A percentile compares a stretch with the other conserved stretches of the same genome.
These are phyloP conservation scores for Verticillium tricorpus DNA, from an alignment of 2,329 filamentous ascomycete genomes.

Conservation along the genomic window DNA sequence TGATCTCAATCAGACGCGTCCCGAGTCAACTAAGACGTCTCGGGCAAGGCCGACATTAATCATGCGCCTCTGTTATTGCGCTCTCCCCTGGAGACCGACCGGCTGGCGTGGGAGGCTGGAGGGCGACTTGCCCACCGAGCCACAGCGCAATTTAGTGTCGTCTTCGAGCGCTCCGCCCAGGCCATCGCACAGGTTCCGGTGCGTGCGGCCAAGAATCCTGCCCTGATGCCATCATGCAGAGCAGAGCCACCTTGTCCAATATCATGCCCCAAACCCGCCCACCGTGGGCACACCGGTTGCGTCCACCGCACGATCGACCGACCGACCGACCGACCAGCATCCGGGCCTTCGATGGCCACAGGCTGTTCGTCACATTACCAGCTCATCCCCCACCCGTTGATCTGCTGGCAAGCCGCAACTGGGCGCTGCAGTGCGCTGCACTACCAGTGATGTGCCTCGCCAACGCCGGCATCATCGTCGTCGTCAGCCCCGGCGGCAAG, in stretches of 20 bases:
- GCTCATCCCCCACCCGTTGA: not conserved
- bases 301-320: not conserved
- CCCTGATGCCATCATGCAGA: not conserved
- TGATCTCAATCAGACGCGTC: not conserved
- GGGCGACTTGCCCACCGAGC: not conserved
- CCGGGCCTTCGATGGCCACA: not conserved
- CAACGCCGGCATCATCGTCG: not conserved
- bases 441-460: not conserved
- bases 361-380: not conserved
- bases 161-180: not conserved
- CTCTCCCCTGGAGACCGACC: not conserved
- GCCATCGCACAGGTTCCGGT: not conserved
- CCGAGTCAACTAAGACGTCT: not conserved
- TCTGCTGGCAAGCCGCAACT: not conserved
- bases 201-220: not conserved
- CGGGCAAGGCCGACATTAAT: not conserved
- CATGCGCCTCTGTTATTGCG: not conserved
- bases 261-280: not conserved
- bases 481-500: not conserved
- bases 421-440: not conserved
- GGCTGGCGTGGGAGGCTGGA: not conserved
- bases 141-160: not conserved
- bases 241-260: not conserved
- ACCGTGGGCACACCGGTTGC: not conserved
- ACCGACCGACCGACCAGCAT: not conserved